A percentile compares a stretch with the other conserved stretches of the same genome.
Evolutionary conservation across 768 basidiomycete genomes (phyloP).

Genomic region (Termitomyces sp.): DNA sequence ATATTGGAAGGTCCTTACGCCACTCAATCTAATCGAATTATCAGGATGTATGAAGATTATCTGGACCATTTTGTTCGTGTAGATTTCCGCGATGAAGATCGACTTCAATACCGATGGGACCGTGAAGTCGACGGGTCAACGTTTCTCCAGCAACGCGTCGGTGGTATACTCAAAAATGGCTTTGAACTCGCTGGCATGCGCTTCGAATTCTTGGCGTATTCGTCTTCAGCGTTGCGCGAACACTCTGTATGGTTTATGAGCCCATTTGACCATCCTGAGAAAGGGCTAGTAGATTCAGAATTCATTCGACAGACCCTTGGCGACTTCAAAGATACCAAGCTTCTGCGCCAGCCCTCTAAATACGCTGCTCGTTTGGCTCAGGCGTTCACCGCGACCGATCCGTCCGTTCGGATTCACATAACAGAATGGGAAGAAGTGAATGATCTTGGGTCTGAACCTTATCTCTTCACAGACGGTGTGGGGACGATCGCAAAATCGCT

Average conservation of each 20-base stretch:
- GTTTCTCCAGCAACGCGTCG: slow-evolving; percentile 59
- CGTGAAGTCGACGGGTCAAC: slow-evolving; percentile 54
- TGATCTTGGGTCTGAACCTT: slow-evolving; percentile 46
- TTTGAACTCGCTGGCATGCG: slow-evolving; percentile 65
- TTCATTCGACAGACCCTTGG: slow-evolving; percentile 63
- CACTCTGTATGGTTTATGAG: slow-evolving; percentile 83
- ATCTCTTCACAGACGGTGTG: slow-evolving; percentile 71
- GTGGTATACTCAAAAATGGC: slow-evolving; percentile 54
- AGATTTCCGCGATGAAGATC: slow-evolving; percentile 82
- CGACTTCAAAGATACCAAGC: slow-evolving; percentile 49
- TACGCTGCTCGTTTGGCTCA: slow-evolving; percentile 82
- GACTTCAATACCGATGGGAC: slow-evolving; percentile 69
- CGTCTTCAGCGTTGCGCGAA: slow-evolving; percentile 69
- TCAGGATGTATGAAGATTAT: slow-evolving; percentile 59
- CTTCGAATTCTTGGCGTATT: slow-evolving; percentile 84
- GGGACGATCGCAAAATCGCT: slow-evolving; percentile 71
- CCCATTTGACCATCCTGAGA: slow-evolving; percentile 48
- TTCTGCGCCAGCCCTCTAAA: slow-evolving; percentile 64
- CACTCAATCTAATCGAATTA: slow-evolving; percentile 76
- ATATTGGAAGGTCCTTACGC: slow-evolving; percentile 75
- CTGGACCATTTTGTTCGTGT: slow-evolving; percentile 77
- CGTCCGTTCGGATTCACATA: slow-evolving; percentile 53
- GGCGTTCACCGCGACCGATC: slow-evolving; percentile 80
- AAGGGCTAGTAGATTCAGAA: slow-evolving; percentile 47
- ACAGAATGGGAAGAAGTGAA: slow-evolving; percentile 61